phyloP scores from a whole-genome alignment of 2,329 filamentous ascomycete species.

The Penicillium sclerotigenum region DNA sequence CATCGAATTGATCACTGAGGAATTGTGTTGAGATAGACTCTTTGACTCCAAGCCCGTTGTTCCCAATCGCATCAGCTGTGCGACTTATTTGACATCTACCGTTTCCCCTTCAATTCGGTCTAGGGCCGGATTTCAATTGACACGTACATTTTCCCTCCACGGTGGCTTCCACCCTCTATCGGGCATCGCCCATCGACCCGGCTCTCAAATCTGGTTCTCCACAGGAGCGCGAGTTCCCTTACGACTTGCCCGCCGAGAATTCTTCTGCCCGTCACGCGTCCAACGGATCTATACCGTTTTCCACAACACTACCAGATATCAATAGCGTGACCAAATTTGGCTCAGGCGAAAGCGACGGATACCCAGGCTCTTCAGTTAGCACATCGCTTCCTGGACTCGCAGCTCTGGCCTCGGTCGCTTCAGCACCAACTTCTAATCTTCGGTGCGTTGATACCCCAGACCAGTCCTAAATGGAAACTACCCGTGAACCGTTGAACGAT shows the following conservation, averaged over 20 bases:
- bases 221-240: conserved; percentile 34
- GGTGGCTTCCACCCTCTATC: conserved; percentile 58
- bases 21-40: neutral
- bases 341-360: conserved; percentile 27
- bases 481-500: neutral
- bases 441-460: conserved; percentile 43
- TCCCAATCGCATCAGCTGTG: neutral
- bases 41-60: neutral
- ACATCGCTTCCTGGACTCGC: conserved; percentile 56
- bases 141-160: conserved; percentile 54
- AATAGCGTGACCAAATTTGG: conserved; percentile 30
- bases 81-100: neutral
- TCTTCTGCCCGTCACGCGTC: conserved; percentile 48
- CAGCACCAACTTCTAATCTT: conserved; percentile 50
- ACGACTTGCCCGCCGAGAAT: conserved; percentile 48
- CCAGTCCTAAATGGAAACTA: neutral
- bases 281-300: conserved; percentile 48
- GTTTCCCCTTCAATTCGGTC: conserved; percentile 30
- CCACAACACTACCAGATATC: conserved; percentile 34
- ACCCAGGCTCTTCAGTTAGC: conserved; percentile 33
- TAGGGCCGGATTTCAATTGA: conserved; percentile 33
- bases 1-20: neutral
- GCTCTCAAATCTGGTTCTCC: conserved; percentile 48
- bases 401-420: conserved; percentile 58
- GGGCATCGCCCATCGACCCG: conserved; percentile 57